Conservation (phyloP, 148 eudicot genomes). For the Camellia sinensis region DNA sequence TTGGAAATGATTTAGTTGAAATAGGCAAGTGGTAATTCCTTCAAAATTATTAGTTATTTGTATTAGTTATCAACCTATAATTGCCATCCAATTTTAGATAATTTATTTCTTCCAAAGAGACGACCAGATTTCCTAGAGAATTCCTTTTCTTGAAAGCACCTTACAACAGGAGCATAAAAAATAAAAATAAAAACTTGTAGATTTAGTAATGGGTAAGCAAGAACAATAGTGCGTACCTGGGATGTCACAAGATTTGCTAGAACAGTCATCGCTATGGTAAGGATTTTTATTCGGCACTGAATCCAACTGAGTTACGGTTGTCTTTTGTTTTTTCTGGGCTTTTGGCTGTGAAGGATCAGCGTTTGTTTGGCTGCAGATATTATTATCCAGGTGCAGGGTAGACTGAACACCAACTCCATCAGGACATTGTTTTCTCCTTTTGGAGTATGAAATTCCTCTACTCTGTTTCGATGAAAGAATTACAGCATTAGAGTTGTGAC, state of each 20-base stretch:
- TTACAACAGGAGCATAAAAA: neutral
- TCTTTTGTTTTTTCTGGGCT: constrained; percentile 39
- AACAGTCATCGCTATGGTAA: neutral
- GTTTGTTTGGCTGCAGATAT: constrained; percentile 6
- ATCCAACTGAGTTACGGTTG: constrained; percentile 14
- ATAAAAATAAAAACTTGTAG: neutral
- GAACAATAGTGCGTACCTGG: constrained; percentile 27
- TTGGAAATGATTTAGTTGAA: neutral
- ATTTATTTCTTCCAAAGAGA: neutral
- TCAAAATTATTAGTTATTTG: neutral
- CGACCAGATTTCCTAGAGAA: neutral
- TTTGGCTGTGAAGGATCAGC: constrained; percentile 11
- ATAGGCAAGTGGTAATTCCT: neutral
- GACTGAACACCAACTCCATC: constrained; percentile 26
- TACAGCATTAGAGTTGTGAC: neutral
- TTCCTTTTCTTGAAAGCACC: neutral
- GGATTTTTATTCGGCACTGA: neutral
- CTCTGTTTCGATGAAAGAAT: constrained; percentile 23
- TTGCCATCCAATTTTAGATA: neutral
- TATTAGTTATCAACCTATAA: neutral
- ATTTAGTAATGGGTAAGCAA: neutral
- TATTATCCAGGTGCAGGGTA: constrained; percentile 13
- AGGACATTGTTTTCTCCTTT: constrained; percentile 39
- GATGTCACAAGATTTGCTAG: constrained; percentile 18
- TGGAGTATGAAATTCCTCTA: constrained; percentile 59